Percentiles rank a stretch among this genome's conserved stretches.
phyloP scores from a whole-genome alignment of 2,329 filamentous ascomycete genomes.

The Penicillium verrucosum region DNA sequence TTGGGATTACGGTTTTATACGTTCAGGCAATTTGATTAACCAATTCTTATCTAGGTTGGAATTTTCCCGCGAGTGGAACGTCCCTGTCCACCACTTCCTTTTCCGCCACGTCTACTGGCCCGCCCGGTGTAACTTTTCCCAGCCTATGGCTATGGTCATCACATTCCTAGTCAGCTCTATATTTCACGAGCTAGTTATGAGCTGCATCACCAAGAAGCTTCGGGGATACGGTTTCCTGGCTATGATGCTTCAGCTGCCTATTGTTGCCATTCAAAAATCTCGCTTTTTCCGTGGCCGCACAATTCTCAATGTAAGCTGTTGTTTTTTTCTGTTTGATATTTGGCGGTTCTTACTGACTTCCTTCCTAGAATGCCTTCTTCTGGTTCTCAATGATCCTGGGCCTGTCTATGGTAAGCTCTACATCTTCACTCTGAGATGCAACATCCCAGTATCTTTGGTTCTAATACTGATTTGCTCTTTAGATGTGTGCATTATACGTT shows the following conservation, averaged over 20 bases:
- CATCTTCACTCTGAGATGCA: background rate
- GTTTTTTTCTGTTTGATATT: background rate
- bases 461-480: background rate
- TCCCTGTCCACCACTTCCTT: conserved; percentile 95
- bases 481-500: conserved; percentile 62
- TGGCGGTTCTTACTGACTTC: background rate
- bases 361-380: conserved; percentile 68
- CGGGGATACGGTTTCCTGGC: conserved; percentile 89
- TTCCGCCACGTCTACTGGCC: conserved; percentile 91
- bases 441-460: background rate
- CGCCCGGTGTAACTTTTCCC: conserved; percentile 71
- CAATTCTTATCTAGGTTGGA: conserved; percentile 62
- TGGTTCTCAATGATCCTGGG: conserved; percentile 92
- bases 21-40: background rate
- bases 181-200: conserved; percentile 94
- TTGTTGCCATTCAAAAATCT: conserved; percentile 85
- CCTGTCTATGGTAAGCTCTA: conserved; percentile 65
- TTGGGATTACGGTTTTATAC: background rate
- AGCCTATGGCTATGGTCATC: conserved; percentile 74
- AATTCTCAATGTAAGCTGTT: conserved; percentile 63
- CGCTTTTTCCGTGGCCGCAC: conserved; percentile 69
- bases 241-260: conserved; percentile 95
- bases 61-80: conserved; percentile 94
- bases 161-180: conserved; percentile 88
- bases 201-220: conserved; percentile 95